Evolutionary conservation across 169 alveolate species (phyloP).

Genomic region (Babesia gibsoni): DNA sequence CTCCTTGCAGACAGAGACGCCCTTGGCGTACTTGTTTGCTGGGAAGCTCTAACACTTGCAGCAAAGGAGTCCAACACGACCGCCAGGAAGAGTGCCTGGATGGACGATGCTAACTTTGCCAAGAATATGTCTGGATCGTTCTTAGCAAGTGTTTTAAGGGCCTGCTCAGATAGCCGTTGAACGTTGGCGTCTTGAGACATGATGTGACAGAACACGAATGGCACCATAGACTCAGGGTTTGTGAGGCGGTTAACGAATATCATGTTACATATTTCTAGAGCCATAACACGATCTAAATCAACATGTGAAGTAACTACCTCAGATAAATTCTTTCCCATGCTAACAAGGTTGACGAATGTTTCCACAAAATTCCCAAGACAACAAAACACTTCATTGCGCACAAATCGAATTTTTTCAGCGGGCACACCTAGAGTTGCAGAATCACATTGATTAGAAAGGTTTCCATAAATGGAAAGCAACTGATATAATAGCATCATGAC

Average conservation of each 20-base stretch:
- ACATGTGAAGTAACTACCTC: background rate
- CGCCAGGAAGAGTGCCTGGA: conserved; percentile 5
- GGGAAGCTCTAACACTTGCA: background rate
- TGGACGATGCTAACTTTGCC: conserved; percentile 3
- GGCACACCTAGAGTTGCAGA: background rate
- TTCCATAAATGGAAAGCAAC: conserved; percentile 9
- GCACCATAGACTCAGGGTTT: conserved; percentile 27
- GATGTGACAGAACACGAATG: conserved; percentile 35
- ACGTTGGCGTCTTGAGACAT: conserved; percentile 30
- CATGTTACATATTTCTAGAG: conserved; percentile 43
- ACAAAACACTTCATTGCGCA: background rate
- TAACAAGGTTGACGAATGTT: background rate
- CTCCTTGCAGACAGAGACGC: background rate
- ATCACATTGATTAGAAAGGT: conserved; percentile 1
- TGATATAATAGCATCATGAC: conserved; percentile 45
- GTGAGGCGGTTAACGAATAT: conserved; percentile 46
- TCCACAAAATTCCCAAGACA: conserved; percentile 14
- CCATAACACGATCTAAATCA: conserved; percentile 11
- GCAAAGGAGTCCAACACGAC: conserved; percentile 21
- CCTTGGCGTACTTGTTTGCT: background rate
- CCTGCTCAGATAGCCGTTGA: conserved; percentile 56
- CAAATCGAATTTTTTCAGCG: background rate
- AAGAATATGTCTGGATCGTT: conserved; percentile 43
- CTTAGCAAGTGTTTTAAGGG: conserved; percentile 26
- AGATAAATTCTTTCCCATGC: background rate